Evolutionary conservation across 2,329 filamentous ascomycete genomes (phyloP).

Genomic region (Fusarium sp.): DNA sequence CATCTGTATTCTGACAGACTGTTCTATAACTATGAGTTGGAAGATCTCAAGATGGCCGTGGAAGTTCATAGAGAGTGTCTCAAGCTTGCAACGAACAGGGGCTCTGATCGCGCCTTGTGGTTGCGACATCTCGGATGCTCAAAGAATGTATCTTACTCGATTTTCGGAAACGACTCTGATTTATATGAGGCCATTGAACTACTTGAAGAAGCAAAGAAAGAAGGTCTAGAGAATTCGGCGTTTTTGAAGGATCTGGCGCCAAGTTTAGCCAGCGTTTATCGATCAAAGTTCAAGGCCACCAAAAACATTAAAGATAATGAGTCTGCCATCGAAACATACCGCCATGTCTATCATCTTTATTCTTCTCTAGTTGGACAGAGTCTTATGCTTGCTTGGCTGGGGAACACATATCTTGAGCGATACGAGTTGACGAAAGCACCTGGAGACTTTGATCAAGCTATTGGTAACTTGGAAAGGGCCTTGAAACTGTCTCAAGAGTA

Average conservation of each 20-base stretch:
- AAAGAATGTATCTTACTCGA: fast-evolving
- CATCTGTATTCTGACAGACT: background rate
- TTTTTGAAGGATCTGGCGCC: fast-evolving
- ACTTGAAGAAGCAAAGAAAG: background rate
- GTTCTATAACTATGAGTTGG: background rate
- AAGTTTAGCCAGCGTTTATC: background rate
- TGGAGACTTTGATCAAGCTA: fast-evolving
- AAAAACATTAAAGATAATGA: background rate
- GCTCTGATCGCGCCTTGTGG: background rate
- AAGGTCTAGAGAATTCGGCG: fast-evolving
- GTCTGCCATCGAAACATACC: background rate
- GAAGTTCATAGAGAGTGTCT: background rate
- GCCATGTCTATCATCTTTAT: background rate
- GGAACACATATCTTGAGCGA: fast-evolving
- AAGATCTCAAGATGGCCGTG: background rate
- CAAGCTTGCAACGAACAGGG: fast-evolving
- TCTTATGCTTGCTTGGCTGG: fast-evolving
- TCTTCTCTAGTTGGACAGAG: background rate
- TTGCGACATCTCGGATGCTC: background rate
- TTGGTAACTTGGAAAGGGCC: background rate
- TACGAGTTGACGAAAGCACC: background rate
- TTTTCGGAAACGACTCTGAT: fast-evolving
- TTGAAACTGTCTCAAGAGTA: background rate
- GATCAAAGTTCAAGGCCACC: background rate
- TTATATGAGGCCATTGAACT: background rate